These are phyloP conservation scores for Venturia carpophila DNA, from an alignment of 2,329 filamentous ascomycete species.

Conservation along the genomic window DNA sequence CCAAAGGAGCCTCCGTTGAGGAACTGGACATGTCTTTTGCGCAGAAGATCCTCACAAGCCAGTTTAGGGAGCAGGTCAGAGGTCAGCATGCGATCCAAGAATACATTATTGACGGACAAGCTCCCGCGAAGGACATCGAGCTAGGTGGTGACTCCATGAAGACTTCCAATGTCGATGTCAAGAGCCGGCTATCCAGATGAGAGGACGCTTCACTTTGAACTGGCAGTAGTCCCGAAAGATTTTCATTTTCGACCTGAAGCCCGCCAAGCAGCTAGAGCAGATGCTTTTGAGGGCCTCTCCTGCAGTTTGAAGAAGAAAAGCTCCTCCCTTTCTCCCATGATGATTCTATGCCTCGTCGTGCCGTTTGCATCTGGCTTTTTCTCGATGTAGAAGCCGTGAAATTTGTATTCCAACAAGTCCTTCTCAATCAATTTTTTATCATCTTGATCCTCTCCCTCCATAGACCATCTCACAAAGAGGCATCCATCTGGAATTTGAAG, in stretches of 20 bases:
- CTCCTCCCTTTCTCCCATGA: slow-evolving; percentile 19
- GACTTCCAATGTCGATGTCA: not conserved
- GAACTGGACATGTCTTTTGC: slow-evolving; percentile 14
- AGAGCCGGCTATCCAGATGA: not conserved
- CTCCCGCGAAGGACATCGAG: not conserved
- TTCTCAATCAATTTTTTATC: slow-evolving; percentile 4
- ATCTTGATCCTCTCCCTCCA: slow-evolving; percentile 16
- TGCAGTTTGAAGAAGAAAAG: slow-evolving; percentile 8
- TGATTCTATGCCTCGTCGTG: slow-evolving; percentile 3
- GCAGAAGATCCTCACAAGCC: slow-evolving; percentile 3
- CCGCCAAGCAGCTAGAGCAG: not conserved
- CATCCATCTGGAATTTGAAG: not conserved
- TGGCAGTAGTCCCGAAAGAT: not conserved
- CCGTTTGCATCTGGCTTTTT: slow-evolving; percentile 12
- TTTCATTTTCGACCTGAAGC: too few species aligned
- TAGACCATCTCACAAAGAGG: slow-evolving; percentile 18
- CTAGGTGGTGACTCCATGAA: too few species aligned
- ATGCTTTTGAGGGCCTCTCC: not conserved
- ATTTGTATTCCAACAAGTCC: slow-evolving; percentile 13
- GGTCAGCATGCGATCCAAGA: slow-evolving; percentile 9
- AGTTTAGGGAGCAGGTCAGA: slow-evolving; percentile 10
- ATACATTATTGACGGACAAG: not conserved
- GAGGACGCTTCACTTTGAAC: not conserved
- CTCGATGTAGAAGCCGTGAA: slow-evolving; percentile 17
- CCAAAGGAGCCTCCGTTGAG: slow-evolving; percentile 10